These are phyloP conservation scores for Rosa rugosa DNA, from an alignment of 306 rosid species.

Conservation along the genomic window DNA sequence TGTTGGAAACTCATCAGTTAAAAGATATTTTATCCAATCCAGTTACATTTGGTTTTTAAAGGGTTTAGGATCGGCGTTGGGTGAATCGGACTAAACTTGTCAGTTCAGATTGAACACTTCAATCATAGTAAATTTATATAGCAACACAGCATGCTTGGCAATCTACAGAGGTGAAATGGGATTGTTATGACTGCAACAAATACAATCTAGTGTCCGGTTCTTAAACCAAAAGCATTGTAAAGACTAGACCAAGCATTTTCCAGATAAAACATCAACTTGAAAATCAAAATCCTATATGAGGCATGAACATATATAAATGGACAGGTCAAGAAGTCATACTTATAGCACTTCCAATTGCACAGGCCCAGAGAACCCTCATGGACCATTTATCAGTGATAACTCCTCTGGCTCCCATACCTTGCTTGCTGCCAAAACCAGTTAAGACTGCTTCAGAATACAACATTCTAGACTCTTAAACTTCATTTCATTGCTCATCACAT, in stretches of 20 bases:
- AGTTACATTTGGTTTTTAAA: neutral
- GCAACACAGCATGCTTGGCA: neutral
- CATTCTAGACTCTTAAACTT: neutral
- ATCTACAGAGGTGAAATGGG: neutral
- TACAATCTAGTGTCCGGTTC: neutral
- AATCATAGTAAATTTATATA: neutral
- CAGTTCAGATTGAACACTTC: neutral
- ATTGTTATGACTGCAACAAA: neutral
- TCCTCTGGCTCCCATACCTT: conserved; percentile 38
- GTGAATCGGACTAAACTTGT: neutral
- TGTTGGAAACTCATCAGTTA: neutral
- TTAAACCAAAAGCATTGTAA: neutral
- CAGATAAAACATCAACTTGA: neutral
- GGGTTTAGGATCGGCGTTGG: neutral
- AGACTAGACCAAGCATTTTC: neutral
- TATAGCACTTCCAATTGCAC: conserved; percentile 45
- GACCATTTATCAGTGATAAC: conserved; percentile 44
- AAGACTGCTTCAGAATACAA: conserved; percentile 11
- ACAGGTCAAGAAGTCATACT: conserved; percentile 25
- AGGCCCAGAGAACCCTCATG: conserved; percentile 48
- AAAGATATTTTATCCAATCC: neutral
- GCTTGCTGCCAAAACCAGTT: conserved; percentile 17
- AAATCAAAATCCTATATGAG: neutral
- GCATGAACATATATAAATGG: neutral
- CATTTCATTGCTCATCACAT: neutral